phyloP scores from a whole-genome alignment of 331 rosid species.

The Arachis monticola region DNA sequence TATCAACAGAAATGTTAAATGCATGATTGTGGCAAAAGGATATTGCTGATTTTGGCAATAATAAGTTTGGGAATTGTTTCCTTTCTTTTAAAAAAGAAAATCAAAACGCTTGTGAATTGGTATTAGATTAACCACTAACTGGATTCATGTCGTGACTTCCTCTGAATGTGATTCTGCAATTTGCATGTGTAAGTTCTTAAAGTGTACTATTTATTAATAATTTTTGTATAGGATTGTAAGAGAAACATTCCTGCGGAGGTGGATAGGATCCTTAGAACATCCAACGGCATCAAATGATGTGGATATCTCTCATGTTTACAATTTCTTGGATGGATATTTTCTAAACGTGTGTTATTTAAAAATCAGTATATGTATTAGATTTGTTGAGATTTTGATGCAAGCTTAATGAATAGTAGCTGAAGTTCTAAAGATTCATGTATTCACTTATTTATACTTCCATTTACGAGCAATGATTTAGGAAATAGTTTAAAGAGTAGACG shows the following conservation, averaged over 20 bases:
- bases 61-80: too few species aligned
- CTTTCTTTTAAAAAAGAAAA: too few species aligned
- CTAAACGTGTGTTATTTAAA: too few species aligned
- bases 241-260: neutral
- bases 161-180: neutral
- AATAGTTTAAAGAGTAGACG: too few species aligned
- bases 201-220: too few species aligned
- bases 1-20: too few species aligned
- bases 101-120: neutral
- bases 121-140: neutral
- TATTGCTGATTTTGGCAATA: too few species aligned
- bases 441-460: too few species aligned
- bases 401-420: slow-evolving; percentile 35
- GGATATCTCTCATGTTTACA: neutral
- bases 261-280: neutral
- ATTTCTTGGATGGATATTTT: neutral
- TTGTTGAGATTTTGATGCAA: slow-evolving; percentile 15
- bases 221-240: neutral
- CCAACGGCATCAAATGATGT: neutral
- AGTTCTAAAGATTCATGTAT: too few species aligned
- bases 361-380: neutral
- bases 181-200: neutral
- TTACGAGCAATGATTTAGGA: too few species aligned
- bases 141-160: neutral
- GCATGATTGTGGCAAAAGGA: too few species aligned